These are phyloP conservation scores for Blumeriella jaapii DNA, from an alignment of 2,329 filamentous ascomycete species.

Conservation along the genomic window DNA sequence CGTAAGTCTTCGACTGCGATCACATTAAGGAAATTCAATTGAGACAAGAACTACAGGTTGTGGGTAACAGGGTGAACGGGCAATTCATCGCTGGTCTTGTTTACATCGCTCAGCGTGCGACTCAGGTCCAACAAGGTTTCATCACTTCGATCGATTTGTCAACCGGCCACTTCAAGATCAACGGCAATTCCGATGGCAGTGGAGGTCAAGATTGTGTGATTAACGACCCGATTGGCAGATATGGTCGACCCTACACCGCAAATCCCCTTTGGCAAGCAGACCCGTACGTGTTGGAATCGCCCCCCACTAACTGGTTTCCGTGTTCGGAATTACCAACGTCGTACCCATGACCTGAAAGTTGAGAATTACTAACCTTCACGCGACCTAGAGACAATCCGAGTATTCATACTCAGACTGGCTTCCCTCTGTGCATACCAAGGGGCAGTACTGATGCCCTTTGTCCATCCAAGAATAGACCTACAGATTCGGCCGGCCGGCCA, in stretches of 20 bases:
- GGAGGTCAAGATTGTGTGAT: constrained; percentile 17
- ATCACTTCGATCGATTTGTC: constrained; percentile 14
- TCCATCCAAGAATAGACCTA: constrained; percentile 28
- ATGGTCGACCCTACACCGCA: constrained; percentile 29
- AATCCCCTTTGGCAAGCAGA: constrained; percentile 36
- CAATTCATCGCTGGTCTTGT: constrained; percentile 14
- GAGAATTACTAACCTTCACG: no score
- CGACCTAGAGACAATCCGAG: constrained; percentile 36
- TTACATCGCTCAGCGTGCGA: constrained; percentile 15
- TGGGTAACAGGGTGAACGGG: constrained; percentile 11
- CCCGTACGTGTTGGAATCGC: no score
- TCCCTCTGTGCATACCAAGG: constrained; percentile 41
- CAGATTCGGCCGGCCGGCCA: background rate
- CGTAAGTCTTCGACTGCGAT: background rate
- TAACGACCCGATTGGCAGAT: constrained; percentile 35
- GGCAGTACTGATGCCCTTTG: constrained; percentile 29
- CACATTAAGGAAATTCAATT: background rate
- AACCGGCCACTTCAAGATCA: constrained; percentile 13
- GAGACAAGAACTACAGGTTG: constrained; percentile 3
- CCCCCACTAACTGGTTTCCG: no score
- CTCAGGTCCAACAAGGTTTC: constrained; percentile 14
- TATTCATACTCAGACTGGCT: constrained; percentile 37
- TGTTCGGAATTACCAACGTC: no score
- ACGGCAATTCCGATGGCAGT: constrained; percentile 3
- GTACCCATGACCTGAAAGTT: no score